phyloP scores from a whole-genome alignment of 2,329 filamentous ascomycete genomes.

The Cladophialophora immunda region DNA sequence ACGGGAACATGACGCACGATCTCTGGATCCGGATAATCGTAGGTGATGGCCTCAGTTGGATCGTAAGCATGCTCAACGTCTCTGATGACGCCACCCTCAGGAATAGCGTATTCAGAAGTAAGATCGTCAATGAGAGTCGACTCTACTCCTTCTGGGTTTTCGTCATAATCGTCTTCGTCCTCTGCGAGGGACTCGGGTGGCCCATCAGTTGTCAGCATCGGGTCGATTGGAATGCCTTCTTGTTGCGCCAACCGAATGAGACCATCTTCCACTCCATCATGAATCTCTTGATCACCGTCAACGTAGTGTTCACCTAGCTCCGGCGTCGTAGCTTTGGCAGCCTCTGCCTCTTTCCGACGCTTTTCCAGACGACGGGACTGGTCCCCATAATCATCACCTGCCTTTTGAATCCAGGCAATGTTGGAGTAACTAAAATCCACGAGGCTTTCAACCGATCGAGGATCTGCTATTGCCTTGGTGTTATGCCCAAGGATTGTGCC shows the following conservation, averaged over 20 bases:
- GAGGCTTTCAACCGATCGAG: constrained; percentile 85
- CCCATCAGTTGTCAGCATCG: constrained; percentile 44
- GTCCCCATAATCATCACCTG: constrained; percentile 56
- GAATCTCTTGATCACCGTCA: constrained; percentile 47
- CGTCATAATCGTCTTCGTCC: constrained; percentile 39
- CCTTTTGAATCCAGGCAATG: constrained; percentile 77
- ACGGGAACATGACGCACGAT: constrained; percentile 18
- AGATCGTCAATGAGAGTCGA: constrained; percentile 21
- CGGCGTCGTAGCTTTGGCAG: constrained; percentile 58
- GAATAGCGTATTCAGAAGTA: constrained; percentile 40
- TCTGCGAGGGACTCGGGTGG: constrained; percentile 22
- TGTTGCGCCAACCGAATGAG: constrained; percentile 39
- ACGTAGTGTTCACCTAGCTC: constrained; percentile 55
- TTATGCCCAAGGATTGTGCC: constrained; percentile 90
- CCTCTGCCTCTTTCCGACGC: constrained; percentile 63
- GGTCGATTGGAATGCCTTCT: constrained; percentile 54
- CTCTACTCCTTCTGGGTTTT: constrained; percentile 39
- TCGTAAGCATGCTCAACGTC: constrained; percentile 45
- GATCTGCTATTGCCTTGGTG: constrained; percentile 87
- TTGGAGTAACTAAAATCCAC: constrained; percentile 94
- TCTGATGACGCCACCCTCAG: constrained; percentile 43
- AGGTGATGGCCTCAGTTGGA: constrained; percentile 47
- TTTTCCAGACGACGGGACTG: constrained; percentile 57
- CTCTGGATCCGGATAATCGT: constrained; percentile 45
- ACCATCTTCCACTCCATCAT: constrained; percentile 29